Percentiles rank a stretch among this genome's conserved stretches.
Conservation (phyloP, 2,329 filamentous ascomycete genomes). For the Fusarium proliferatum region DNA sequence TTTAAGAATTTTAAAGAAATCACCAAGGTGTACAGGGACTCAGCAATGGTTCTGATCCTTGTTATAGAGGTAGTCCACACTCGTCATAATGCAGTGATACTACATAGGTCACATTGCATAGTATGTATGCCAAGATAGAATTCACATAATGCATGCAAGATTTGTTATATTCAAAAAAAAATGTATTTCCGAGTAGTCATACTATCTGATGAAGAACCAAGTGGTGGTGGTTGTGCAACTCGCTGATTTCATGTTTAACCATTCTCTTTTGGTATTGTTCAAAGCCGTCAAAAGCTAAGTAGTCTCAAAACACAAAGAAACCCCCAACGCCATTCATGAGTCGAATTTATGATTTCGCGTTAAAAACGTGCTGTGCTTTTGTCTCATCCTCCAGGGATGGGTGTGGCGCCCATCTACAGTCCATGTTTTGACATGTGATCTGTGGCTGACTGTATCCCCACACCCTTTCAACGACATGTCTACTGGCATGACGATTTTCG, state of each 20-base stretch:
- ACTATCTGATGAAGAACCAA: background rate
- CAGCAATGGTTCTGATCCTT: too few relatives aligned
- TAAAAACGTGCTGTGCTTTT: slow-evolving; percentile 30
- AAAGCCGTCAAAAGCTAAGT: slow-evolving; percentile 26
- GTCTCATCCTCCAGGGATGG: slow-evolving; percentile 3
- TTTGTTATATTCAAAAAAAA: slow-evolving; percentile 17
- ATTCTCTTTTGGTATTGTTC: slow-evolving; percentile 34
- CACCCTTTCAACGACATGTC: slow-evolving; percentile 30
- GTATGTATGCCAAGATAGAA: background rate
- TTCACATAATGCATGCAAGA: background rate
- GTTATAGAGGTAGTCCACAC: background rate
- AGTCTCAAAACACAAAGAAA: slow-evolving; percentile 37
- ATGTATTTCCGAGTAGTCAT: slow-evolving; percentile 24
- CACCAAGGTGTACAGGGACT: background rate
- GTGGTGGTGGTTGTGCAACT: background rate
- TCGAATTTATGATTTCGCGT: slow-evolving; percentile 41
- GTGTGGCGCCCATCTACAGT: slow-evolving; percentile 3
- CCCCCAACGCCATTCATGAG: slow-evolving; percentile 44
- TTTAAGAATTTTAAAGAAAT: background rate
- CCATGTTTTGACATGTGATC: slow-evolving; percentile 36
- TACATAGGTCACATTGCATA: background rate
- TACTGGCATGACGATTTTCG: slow-evolving; percentile 13
- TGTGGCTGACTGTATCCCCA: slow-evolving; percentile 28
- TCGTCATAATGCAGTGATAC: background rate
- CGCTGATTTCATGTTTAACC: slow-evolving; percentile 11